These are phyloP conservation scores for Neostapfia colusana DNA, from an alignment of 176 grass and related monocot species.

Conservation along the genomic window DNA sequence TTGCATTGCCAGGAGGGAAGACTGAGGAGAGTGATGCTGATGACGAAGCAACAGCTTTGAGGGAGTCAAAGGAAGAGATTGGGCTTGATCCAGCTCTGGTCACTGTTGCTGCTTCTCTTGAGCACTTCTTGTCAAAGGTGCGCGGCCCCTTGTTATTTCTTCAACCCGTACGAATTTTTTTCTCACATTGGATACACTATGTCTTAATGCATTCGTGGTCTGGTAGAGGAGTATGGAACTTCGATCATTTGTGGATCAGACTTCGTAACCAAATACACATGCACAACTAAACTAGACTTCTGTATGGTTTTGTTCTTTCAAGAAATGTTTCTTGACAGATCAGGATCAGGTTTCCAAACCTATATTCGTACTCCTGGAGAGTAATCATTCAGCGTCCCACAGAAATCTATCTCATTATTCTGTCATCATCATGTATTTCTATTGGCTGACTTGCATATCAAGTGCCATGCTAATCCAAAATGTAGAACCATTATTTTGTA, in stretches of 20 bases:
- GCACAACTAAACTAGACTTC: slow-evolving; percentile 5
- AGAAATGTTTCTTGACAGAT: background rate
- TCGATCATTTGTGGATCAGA: background rate
- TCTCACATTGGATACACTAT: background rate
- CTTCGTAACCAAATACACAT: background rate
- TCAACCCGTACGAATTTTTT: background rate
- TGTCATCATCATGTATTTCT: background rate
- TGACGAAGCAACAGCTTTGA: slow-evolving; percentile 60
- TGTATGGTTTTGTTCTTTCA: background rate
- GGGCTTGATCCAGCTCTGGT: slow-evolving; percentile 60
- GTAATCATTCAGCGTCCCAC: background rate
- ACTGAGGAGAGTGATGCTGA: slow-evolving; percentile 66
- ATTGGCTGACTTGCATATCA: slow-evolving; percentile 16
- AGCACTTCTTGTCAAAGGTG: slow-evolving; percentile 71
- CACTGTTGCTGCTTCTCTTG: slow-evolving; percentile 52
- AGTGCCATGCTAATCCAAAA: background rate
- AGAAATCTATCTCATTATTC: background rate
- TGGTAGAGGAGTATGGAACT: background rate
- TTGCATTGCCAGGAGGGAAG: slow-evolving; percentile 77
- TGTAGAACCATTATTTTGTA: background rate
- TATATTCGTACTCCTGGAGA: background rate
- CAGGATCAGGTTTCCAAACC: background rate
- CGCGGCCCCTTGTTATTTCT: background rate
- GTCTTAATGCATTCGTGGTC: background rate
- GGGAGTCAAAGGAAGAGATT: slow-evolving; percentile 72